Conservation (phyloP, 2,329 filamentous ascomycete genomes). For the Chaetoscypha palmicola region DNA sequence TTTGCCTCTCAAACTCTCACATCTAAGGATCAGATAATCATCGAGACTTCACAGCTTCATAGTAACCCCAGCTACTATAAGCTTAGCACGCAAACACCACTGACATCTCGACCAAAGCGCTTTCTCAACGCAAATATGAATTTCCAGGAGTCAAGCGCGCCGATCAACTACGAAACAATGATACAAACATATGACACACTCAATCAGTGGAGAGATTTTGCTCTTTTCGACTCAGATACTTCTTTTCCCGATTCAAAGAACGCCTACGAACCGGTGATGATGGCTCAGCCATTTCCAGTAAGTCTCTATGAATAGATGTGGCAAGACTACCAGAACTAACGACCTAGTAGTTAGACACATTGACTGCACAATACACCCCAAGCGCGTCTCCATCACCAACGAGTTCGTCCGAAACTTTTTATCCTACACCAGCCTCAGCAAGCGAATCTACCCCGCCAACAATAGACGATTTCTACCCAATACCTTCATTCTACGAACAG, state of each 20-base stretch:
- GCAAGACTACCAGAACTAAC: not conserved
- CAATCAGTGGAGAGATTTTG: not conserved
- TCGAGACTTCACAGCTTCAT: not conserved
- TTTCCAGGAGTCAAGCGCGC: too few species aligned
- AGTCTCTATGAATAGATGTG: not conserved
- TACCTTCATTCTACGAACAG: not conserved
- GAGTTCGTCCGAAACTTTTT: not conserved
- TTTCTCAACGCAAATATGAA: too few species aligned
- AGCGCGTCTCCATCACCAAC: not conserved
- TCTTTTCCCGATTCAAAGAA: not conserved
- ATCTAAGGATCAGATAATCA: not conserved
- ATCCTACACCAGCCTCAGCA: not conserved
- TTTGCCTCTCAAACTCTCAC: not conserved
- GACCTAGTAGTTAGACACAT: not conserved
- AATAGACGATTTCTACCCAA: not conserved
- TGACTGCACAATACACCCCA: not conserved
- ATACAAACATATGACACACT: not conserved
- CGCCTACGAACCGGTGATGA: not conserved
- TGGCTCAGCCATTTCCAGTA: not conserved
- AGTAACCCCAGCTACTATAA: not conserved
- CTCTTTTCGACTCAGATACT: not conserved
- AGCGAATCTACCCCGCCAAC: not conserved
- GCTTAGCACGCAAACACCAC: not conserved
- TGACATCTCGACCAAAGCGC: too few species aligned
- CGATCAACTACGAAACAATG: too few species aligned